Conservation (phyloP, 192 early-diverging fungal species). For the Neocallimastix lanati region DNA sequence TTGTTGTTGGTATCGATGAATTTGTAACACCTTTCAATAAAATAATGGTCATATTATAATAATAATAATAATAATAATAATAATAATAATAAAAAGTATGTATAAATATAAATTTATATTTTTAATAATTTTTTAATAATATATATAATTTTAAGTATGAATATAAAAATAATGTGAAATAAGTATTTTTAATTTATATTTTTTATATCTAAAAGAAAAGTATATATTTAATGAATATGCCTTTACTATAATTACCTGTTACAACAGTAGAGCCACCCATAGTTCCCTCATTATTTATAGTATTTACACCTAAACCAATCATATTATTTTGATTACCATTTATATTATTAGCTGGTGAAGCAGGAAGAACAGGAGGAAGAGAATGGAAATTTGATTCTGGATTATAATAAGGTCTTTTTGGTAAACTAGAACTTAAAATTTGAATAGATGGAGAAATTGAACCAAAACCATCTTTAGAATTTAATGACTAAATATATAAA, state of each 20-base stretch:
- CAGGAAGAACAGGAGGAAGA: neutral
- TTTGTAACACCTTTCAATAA: neutral
- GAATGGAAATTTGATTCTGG: neutral
- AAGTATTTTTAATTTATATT: too few species aligned
- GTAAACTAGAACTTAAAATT: conserved; percentile 31
- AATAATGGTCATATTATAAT: too few species aligned
- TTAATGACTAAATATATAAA: neutral
- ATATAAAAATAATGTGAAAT: too few species aligned
- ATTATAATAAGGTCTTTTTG: conserved; percentile 10
- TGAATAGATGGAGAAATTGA: conserved; percentile 10
- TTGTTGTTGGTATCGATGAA: neutral
- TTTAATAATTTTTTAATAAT: too few species aligned
- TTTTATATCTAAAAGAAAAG: too few species aligned
- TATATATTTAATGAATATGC: too few species aligned
- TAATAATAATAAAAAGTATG: too few species aligned
- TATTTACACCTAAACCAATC: neutral
- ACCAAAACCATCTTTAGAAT: neutral
- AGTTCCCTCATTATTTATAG: neutral
- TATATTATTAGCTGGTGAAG: neutral
- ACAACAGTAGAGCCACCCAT: neutral
- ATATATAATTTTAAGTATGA: too few species aligned
- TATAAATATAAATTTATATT: too few species aligned
- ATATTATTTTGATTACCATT: neutral
- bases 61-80: too few species aligned
- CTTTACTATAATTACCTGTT: neutral